These are phyloP conservation scores for Solanum chiquidenum DNA, from an alignment of 257 asterid species.

Conservation along the genomic window DNA sequence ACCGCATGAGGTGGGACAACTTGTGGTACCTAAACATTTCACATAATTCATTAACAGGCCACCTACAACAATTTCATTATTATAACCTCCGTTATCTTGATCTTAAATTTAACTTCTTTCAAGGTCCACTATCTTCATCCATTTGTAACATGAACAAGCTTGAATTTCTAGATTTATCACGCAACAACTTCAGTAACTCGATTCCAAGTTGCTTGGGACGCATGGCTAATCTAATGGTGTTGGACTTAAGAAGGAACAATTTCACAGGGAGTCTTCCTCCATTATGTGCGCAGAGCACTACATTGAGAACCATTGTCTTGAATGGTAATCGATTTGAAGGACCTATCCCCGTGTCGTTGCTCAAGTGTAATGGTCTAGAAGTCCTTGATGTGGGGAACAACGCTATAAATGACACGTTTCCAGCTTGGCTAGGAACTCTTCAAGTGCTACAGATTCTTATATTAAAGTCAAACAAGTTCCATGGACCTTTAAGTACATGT, in stretches of 20 bases:
- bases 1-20: not conserved
- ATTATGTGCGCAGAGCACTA: not conserved
- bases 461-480: not conserved
- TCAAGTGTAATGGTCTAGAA: not conserved
- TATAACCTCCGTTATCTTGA: not conserved
- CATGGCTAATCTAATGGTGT: not conserved
- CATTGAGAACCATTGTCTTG: not conserved
- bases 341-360: not conserved
- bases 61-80: not conserved
- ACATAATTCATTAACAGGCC: not conserved
- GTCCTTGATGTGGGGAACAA: not conserved
- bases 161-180: not conserved
- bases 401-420: not conserved
- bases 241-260: not conserved
- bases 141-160: not conserved
- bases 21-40: not conserved
- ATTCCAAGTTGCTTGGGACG: too few relatives aligned
- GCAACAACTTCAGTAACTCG: not conserved
- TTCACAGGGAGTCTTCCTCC: not conserved
- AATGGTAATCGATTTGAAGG: not conserved
- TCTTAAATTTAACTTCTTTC: not conserved
- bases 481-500: not conserved
- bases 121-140: not conserved
- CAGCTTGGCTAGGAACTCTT: not conserved
- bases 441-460: not conserved